These are phyloP conservation scores for Pyrenopolyporus hunteri DNA, from an alignment of 495 filamentous ascomycete genomes.

Conservation along the genomic window DNA sequence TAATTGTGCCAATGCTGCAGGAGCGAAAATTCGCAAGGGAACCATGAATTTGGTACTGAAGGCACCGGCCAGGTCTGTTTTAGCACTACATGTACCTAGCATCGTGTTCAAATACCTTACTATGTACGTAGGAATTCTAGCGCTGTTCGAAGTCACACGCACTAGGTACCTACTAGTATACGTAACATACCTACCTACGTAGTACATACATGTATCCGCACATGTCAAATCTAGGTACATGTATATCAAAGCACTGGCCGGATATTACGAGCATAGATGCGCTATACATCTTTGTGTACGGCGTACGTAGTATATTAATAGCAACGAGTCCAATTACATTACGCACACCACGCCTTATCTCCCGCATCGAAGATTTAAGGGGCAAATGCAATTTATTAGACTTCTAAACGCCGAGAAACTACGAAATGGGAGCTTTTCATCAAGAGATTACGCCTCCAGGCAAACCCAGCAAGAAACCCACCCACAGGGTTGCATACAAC, in stretches of 20 bases:
- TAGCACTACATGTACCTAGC: too few relatives aligned
- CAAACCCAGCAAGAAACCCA: too few relatives aligned
- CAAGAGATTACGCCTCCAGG: conserved; percentile 7
- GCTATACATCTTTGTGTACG: too few relatives aligned
- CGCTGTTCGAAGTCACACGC: too few relatives aligned
- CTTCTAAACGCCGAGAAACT: background rate
- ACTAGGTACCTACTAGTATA: too few relatives aligned
- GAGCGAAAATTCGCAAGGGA: conserved; percentile 21
- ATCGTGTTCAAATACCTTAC: too few relatives aligned
- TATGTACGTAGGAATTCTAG: too few relatives aligned
- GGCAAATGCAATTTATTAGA: background rate
- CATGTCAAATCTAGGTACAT: too few relatives aligned
- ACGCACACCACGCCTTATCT: conserved; percentile 8
- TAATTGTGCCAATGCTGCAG: conserved; percentile 7
- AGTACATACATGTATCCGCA: too few relatives aligned
- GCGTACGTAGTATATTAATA: background rate
- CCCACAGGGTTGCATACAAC: conserved; percentile 11
- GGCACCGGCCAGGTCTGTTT: conserved; percentile 14
- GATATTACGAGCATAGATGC: too few relatives aligned
- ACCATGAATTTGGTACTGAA: conserved; percentile 10
- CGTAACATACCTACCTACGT: too few relatives aligned
- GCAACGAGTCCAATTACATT: background rate
- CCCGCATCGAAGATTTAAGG: conserved; percentile 19
- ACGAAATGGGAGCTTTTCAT: conserved; percentile 14
- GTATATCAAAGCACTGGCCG: too few relatives aligned